These are phyloP conservation scores for Colletotrichum sp. DNA, from an alignment of 2,329 filamentous ascomycete species.

Conservation along the genomic window DNA sequence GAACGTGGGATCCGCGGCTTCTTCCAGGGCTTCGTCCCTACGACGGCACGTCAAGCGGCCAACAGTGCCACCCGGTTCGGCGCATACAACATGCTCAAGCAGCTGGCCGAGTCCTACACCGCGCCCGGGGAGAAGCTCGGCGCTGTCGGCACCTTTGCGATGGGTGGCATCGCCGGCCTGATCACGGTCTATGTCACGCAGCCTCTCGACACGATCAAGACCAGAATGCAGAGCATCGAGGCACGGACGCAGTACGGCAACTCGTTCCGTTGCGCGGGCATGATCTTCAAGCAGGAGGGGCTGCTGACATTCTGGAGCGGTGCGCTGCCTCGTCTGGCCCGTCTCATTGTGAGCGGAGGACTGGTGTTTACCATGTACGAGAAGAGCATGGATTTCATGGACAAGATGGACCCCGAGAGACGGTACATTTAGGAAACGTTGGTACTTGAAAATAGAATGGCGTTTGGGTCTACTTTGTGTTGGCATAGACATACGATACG, in stretches of 20 bases:
- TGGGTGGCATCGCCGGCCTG: constrained; percentile 86
- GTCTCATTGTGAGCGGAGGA: constrained; percentile 89
- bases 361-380: constrained; percentile 99
- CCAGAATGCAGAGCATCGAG: constrained; percentile 95
- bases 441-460: neutral
- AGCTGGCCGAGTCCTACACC: constrained; percentile 89
- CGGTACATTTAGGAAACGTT: constrained; percentile 71
- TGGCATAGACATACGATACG: constrained; percentile 21
- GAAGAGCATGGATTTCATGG: constrained; percentile 91
- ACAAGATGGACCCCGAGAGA: constrained; percentile 79
- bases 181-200: constrained; percentile 86
- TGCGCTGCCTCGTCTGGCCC: constrained; percentile 81
- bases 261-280: constrained; percentile 79
- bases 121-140: constrained; percentile 95
- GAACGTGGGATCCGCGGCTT: constrained; percentile 91
- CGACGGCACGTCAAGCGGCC: constrained; percentile 91
- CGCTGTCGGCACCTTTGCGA: constrained; percentile 84
- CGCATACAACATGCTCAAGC: constrained; percentile 88
- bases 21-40: constrained; percentile 96
- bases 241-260: constrained; percentile 83
- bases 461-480: constrained; percentile 1
- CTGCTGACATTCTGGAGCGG: constrained; percentile 93
- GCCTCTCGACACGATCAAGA: constrained; percentile 93
- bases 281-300: constrained; percentile 90
- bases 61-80: constrained; percentile 94